phyloP scores from a whole-genome alignment of 129 eudicot genomes.

The Tagetes erecta region DNA sequence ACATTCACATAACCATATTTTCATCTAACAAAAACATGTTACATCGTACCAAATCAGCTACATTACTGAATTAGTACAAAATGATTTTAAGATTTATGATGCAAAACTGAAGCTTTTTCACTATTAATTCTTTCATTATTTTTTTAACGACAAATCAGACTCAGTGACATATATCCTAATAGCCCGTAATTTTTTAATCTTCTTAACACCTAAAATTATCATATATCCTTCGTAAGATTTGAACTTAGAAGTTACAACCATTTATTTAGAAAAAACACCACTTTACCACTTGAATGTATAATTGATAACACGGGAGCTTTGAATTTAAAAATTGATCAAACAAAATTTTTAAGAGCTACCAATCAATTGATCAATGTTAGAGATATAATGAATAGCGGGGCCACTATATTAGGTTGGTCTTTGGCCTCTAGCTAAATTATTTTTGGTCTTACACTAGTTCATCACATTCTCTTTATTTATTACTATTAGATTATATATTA shows the following conservation, averaged over 20 bases:
- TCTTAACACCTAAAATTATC: too few species aligned
- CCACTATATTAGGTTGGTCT: conserved; percentile 8
- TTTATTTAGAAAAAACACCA: too few species aligned
- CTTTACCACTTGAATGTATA: too few species aligned
- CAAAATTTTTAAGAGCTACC: background rate
- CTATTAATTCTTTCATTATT: too few species aligned
- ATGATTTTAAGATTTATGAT: background rate
- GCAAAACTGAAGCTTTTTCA: background rate
- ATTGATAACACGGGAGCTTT: too few species aligned
- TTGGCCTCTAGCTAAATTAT: conserved; percentile 12
- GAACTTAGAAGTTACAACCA: too few species aligned
- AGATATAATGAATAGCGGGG: conserved; percentile 16
- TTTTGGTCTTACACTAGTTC: conserved; percentile 4
- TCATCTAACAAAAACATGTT: background rate
- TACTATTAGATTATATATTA: conserved; percentile 7
- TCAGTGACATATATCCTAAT: too few species aligned
- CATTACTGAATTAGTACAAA: background rate
- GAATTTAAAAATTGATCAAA: background rate
- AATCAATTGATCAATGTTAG: conserved; percentile 8
- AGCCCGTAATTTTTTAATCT: too few species aligned
- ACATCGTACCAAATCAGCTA: background rate
- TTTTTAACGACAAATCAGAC: too few species aligned
- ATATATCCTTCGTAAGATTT: too few species aligned
- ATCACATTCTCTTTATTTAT: conserved; percentile 20
- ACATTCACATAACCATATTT: background rate